Conservation (phyloP, 2,329 filamentous ascomycete genomes). For the Ophiostoma himal-ulmi region DNA sequence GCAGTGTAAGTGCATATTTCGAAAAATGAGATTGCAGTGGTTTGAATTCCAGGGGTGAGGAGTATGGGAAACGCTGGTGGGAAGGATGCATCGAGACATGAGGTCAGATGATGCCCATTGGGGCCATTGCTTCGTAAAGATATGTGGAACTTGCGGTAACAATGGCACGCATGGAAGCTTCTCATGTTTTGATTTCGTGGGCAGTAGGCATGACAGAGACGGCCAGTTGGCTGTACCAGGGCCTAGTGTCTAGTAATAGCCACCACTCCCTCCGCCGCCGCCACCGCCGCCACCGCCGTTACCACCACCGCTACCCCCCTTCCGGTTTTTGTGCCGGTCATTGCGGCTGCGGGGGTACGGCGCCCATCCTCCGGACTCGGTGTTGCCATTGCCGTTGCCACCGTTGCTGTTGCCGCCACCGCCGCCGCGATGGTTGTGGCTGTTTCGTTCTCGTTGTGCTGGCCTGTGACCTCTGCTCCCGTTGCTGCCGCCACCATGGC, state of each 20-base stretch:
- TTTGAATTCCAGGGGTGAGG: background rate
- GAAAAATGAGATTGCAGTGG: background rate
- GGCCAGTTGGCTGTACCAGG: background rate
- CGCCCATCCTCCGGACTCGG: slow-evolving; percentile 14
- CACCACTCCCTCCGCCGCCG: background rate
- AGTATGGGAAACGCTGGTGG: background rate
- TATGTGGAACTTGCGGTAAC: background rate
- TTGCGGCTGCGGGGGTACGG: slow-evolving; percentile 20
- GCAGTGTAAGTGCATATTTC: background rate
- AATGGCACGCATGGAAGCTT: background rate
- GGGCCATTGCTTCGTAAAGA: background rate
- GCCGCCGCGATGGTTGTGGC: slow-evolving; percentile 9
- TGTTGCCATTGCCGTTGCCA: background rate
- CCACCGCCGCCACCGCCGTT: background rate
- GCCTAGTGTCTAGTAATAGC: slow-evolving; percentile 7
- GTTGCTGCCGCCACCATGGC: background rate
- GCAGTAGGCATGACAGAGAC: background rate
- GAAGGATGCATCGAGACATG: background rate
- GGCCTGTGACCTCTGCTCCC: background rate
- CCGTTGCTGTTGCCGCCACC: background rate
- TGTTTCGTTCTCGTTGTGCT: slow-evolving; percentile 18
- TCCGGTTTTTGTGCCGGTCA: slow-evolving; percentile 18
- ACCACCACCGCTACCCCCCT: slow-evolving; percentile 28
- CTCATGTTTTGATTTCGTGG: background rate
- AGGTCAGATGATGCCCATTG: background rate